A percentile compares a stretch with the other conserved stretches of the same genome.
Conservation (phyloP, 495 filamentous ascomycete genomes). For the Penicillium arizonense region DNA sequence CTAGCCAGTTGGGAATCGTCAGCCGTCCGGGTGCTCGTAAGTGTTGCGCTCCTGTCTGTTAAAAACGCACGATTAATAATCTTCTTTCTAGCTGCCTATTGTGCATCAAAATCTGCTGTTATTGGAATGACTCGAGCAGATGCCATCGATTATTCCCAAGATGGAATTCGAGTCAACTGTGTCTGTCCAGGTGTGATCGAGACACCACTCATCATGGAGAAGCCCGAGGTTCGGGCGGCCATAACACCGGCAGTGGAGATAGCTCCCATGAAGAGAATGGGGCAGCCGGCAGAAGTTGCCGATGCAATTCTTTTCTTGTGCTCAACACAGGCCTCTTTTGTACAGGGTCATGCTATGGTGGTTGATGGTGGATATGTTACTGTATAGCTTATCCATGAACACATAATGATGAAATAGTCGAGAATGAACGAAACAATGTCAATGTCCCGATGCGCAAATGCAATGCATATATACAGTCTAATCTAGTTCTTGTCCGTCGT, state of each 20-base stretch:
- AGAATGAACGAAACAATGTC: too few species aligned
- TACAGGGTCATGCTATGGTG: constrained; percentile 50
- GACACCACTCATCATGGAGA: constrained; percentile 45
- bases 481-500: constrained; percentile 7
- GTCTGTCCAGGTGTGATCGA: constrained; percentile 53
- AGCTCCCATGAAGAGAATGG: constrained; percentile 52
- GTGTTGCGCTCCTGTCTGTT: constrained; percentile 9
- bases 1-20: constrained; percentile 54
- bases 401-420: neutral
- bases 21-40: constrained; percentile 45
- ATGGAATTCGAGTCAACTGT: constrained; percentile 51
- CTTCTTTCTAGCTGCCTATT: constrained; percentile 39
- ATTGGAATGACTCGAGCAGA: constrained; percentile 47
- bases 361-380: constrained; percentile 55
- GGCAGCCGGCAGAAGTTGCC: constrained; percentile 47
- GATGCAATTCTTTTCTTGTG: constrained; percentile 51
- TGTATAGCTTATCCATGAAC: neutral
- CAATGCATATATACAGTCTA: neutral
- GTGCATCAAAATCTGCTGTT: constrained; percentile 46
- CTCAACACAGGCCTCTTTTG: constrained; percentile 46
- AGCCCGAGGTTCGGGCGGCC: constrained; percentile 32
- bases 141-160: constrained; percentile 50
- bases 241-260: constrained; percentile 39
- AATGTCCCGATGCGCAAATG: too few species aligned
- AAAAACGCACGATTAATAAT: neutral